Percentiles rank a stretch among this genome's conserved stretches.
Conservation (phyloP, 306 rosid species). For the Cicer bijugum region DNA sequence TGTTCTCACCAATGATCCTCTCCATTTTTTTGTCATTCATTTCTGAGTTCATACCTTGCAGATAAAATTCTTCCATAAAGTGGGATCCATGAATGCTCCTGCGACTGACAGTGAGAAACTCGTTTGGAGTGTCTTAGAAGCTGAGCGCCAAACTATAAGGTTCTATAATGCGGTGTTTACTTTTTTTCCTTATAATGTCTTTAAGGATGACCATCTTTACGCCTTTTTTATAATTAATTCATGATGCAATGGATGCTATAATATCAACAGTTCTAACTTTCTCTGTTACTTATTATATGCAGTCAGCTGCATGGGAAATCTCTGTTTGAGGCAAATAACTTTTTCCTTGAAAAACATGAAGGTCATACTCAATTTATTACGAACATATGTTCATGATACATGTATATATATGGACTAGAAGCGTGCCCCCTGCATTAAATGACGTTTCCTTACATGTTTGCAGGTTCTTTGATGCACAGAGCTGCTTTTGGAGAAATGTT, state of each 20-base stretch:
- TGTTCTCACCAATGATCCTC: constrained; percentile 5
- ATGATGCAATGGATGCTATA: not conserved
- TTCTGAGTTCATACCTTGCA: constrained; percentile 46
- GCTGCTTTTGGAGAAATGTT: constrained; percentile 89
- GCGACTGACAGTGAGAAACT: constrained; percentile 79
- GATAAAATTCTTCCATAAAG: constrained; percentile 91
- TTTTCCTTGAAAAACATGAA: constrained; percentile 78
- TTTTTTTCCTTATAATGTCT: not conserved
- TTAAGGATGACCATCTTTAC: not conserved
- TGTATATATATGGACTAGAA: not conserved
- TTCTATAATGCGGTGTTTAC: constrained; percentile 36
- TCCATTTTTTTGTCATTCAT: constrained; percentile 32
- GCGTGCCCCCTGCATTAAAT: no score
- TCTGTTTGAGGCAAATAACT: constrained; percentile 72
- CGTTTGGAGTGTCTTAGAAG: constrained; percentile 85
- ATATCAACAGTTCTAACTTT: constrained; percentile 28
- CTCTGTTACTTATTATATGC: constrained; percentile 40
- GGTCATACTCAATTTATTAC: constrained; percentile 53
- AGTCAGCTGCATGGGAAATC: constrained; percentile 86
- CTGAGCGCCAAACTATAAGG: constrained; percentile 90
- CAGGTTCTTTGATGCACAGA: constrained; percentile 95
- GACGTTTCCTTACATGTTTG: constrained; percentile 10
- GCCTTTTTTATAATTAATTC: not conserved
- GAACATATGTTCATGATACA: not conserved
- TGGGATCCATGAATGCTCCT: constrained; percentile 69